phyloP scores from a whole-genome alignment of 345 rosid species.

The Eucalyptus regnans region DNA sequence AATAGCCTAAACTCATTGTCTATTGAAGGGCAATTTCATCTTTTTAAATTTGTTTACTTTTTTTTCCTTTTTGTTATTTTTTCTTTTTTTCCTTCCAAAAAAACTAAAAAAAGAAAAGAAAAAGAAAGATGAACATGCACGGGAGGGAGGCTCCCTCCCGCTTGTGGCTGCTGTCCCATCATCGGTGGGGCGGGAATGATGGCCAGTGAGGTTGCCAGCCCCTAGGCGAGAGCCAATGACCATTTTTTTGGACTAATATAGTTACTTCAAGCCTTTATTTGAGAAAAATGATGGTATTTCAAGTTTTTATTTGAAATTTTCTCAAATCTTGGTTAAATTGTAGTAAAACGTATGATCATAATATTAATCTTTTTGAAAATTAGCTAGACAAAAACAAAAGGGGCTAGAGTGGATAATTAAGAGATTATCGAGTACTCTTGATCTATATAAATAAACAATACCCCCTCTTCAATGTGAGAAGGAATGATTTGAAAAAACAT shows the following conservation, averaged over 20 bases:
- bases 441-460: rapidly evolving
- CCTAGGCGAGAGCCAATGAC: rapidly evolving
- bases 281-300: rapidly evolving
- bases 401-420: neutral
- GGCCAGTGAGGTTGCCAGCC: rapidly evolving
- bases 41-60: too few species aligned
- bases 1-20: rapidly evolving
- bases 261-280: rapidly evolving
- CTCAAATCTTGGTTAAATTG: rapidly evolving
- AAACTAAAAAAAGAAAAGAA: too few species aligned
- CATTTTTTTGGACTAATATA: rapidly evolving
- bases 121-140: rapidly evolving
- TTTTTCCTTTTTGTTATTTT: too few species aligned
- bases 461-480: rapidly evolving
- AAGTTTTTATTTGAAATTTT: rapidly evolving
- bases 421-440: neutral
- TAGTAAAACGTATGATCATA: too few species aligned
- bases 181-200: rapidly evolving
- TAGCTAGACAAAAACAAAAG: neutral
- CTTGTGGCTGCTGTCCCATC: rapidly evolving
- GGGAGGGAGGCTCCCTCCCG: rapidly evolving
- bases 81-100: too few species aligned
- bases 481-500: neutral
- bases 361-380: too few species aligned
- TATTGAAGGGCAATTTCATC: too few species aligned